A percentile compares a stretch with the other conserved stretches of the same genome.
Conservation (phyloP, 352 stramenopile species). For the Globisporangium mamillatum region DNA sequence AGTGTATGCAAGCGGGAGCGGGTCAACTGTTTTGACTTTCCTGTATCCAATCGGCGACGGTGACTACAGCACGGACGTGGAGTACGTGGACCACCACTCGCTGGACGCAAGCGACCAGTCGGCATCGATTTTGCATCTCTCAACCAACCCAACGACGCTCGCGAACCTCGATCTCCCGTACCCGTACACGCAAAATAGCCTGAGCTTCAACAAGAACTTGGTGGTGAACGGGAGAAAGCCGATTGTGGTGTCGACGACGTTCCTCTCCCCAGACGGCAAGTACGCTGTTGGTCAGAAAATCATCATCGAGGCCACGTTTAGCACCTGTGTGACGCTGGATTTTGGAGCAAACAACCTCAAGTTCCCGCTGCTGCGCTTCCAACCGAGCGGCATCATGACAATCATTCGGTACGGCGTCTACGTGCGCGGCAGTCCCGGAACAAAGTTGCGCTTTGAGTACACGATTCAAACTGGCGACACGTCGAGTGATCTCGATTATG, state of each 20-base stretch:
- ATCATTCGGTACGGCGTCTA: constrained; percentile 67
- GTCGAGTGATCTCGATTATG: constrained; percentile 62
- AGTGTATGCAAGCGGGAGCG: constrained; percentile 52
- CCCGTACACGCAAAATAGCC: constrained; percentile 56
- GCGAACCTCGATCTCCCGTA: constrained; percentile 70
- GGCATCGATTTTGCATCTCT: constrained; percentile 49
- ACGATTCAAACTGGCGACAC: constrained; percentile 71
- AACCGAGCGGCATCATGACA: constrained; percentile 40
- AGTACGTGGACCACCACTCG: constrained; percentile 84
- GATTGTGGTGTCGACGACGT: constrained; percentile 41
- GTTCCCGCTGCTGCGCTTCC: constrained; percentile 48
- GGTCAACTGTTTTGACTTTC: constrained; percentile 53
- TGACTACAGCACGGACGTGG: constrained; percentile 72
- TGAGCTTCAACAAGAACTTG: constrained; percentile 71
- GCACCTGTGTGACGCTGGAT: constrained; percentile 52
- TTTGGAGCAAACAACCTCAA: constrained; percentile 26
- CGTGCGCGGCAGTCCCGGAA: constrained; percentile 46
- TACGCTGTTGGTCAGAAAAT: constrained; percentile 63
- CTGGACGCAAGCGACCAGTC: constrained; percentile 56
- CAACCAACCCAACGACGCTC: constrained; percentile 64
- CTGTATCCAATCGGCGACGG: constrained; percentile 62
- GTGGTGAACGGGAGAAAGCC: constrained; percentile 69
- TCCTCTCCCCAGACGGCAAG: constrained; percentile 57
- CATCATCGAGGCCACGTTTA: constrained; percentile 65
- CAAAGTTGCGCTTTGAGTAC: constrained; percentile 70